Percentiles rank a stretch among this genome's conserved stretches.
phyloP scores from a whole-genome alignment of 164 flowering plant species.

The Aristolochia californica region DNA sequence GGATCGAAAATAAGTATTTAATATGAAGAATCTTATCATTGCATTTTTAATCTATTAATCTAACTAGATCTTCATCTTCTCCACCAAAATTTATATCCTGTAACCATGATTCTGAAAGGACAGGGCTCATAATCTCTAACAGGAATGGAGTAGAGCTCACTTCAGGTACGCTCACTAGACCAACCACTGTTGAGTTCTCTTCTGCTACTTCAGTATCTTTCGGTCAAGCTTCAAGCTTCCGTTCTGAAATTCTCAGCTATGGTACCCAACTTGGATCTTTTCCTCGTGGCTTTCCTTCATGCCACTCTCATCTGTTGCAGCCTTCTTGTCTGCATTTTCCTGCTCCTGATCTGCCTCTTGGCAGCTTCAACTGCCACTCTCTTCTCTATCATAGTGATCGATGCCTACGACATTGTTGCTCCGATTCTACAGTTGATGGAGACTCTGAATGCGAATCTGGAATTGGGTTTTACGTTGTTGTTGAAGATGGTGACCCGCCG shows the following conservation, averaged over 20 bases:
- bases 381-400: slow-evolving; percentile 17
- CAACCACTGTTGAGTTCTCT: too few relatives aligned
- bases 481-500: slow-evolving; percentile 3
- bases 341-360: slow-evolving; percentile 14
- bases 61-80: too few relatives aligned
- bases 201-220: not conserved
- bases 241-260: not conserved
- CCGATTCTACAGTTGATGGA: slow-evolving; percentile 3
- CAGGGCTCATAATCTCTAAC: too few relatives aligned
- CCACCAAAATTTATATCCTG: too few relatives aligned
- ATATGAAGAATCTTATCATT: not conserved
- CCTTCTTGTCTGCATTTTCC: slow-evolving; percentile 10
- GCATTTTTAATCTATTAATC: too few relatives aligned
- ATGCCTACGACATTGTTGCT: slow-evolving; percentile 5
- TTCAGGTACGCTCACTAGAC: not conserved
- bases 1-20: not conserved
- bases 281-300: slow-evolving; percentile 24
- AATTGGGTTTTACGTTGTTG: slow-evolving; percentile 21
- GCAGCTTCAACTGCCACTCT: slow-evolving; percentile 16
- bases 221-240: too few relatives aligned
- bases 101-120: too few relatives aligned
- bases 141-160: too few relatives aligned
- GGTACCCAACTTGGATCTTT: slow-evolving; percentile 28
- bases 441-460: slow-evolving; percentile 13
- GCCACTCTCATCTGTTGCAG: slow-evolving; percentile 21